phyloP scores from a whole-genome alignment of 2,329 filamentous ascomycete genomes.

The Talaromyces sp. region DNA sequence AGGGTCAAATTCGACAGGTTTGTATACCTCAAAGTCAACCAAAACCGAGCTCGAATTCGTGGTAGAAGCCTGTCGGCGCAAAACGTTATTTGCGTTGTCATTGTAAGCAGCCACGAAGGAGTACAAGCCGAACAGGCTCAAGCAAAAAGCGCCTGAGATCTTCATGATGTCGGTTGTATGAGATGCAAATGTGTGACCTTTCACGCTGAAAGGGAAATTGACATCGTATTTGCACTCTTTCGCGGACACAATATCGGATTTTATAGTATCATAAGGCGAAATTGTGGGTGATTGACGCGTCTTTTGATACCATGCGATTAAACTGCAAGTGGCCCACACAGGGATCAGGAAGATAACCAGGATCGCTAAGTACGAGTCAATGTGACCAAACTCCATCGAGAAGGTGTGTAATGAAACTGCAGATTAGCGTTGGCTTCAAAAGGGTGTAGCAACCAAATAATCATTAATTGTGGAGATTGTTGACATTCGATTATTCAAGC shows the following conservation, averaged over 20 bases:
- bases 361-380: neutral
- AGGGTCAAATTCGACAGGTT: constrained; percentile 57
- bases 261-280: constrained; percentile 6
- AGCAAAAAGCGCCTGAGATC: neutral
- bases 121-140: constrained; percentile 16
- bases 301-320: neutral
- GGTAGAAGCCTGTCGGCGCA: neutral
- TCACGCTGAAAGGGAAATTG: neutral
- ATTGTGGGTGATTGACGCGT: constrained; percentile 5
- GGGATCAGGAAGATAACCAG: constrained; percentile 1
- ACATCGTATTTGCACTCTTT: neutral
- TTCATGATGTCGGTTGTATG: constrained; percentile 6
- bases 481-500: neutral
- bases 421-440: neutral
- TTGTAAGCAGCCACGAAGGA: constrained; percentile 10
- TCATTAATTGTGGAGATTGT: neutral
- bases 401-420: constrained; percentile 5
- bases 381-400: constrained; percentile 14
- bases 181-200: neutral
- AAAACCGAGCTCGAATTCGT: constrained; percentile 14
- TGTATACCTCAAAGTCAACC: constrained; percentile 64
- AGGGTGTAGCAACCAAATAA: neutral
- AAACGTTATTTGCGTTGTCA: neutral
- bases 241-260: neutral
- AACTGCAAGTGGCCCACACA: constrained; percentile 4